Evolutionary conservation across 2,329 filamentous ascomycete species (phyloP), one percentile per base, ranked within the genome.

Genomic region (Ascochyta koolunga): DNA sequence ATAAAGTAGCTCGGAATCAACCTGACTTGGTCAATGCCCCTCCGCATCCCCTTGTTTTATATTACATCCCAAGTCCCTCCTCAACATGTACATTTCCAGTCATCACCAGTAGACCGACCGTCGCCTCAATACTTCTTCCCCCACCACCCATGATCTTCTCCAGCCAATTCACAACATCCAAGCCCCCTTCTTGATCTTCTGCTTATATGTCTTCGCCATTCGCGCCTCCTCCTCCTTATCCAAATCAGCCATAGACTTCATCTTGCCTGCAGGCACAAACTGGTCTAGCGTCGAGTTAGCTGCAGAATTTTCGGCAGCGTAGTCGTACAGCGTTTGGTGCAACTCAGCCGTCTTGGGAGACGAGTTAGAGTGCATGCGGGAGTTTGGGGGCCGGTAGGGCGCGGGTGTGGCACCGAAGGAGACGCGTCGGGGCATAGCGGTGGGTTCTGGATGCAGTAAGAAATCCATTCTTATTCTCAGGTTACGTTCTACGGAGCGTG

Each of bases 201-300:
- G 39, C 3, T 41, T 11, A 16, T 51, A 21, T 10, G 32, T 15
- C 42, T 49, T 51, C 16, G 41, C 32, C 35, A 54, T 37, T 5
- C 32, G 22, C 2, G 25, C 40, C 35, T 59, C 59, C 13, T 52
- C 33, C 15, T 57, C 42, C 21, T 59, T 54, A 21, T 57, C 56
- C 2, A 55, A 25, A 21, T 50, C 47, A 9, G 59, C 48, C 27
- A 61, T 54, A 3, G 52, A 41, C 27, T 58, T 56, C 22, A 43
- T 22, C 41, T 57, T 52, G 4, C 51, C 22, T 2, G 48, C 37
- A n/a, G 45, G 16, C 8, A 53, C 13, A 3, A 50, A 37, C 22
- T 36, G 31, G 9, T 42, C 38, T 50, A 31, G 7, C 13, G 32
- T 35, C 8, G 32, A 43, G 7, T 47, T 27, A 47, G 42, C 25